Evolutionary conservation across 306 rosid genomes (phyloP).

Genomic region (Rosa rugosa): DNA sequence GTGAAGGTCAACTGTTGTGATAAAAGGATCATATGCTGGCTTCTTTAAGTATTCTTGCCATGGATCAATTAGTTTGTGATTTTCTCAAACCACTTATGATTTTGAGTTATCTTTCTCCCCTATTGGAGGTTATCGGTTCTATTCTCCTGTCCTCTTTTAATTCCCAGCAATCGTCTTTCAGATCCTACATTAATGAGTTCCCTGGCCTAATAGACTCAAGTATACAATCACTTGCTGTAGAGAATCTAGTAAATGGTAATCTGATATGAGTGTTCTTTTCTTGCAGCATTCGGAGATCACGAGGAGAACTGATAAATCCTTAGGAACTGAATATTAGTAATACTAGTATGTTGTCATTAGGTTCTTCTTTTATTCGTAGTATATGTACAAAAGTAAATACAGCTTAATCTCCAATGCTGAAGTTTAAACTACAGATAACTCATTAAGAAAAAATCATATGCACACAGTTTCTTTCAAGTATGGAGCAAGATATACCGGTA

Average conservation of each 20-base stretch:
- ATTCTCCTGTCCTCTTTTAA: not conserved
- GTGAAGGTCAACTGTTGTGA: not conserved
- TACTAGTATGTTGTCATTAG: not conserved
- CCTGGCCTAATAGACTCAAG: not conserved
- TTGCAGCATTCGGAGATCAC: not conserved
- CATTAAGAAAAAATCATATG: not conserved
- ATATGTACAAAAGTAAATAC: not conserved
- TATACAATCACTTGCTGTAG: not conserved
- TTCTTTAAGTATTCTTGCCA: not conserved
- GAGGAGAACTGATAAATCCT: not conserved
- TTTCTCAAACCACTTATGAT: not conserved
- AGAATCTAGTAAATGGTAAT: not conserved
- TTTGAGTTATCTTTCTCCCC: not conserved
- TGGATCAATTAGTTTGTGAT: not conserved
- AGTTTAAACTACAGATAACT: not conserved
- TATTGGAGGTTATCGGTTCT: too few species aligned
- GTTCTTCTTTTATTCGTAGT: not conserved
- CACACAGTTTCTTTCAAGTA: not conserved
- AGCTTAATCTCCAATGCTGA: not conserved
- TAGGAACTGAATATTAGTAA: not conserved
- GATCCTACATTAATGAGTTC: not conserved
- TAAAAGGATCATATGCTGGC: not conserved
- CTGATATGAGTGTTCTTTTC: not conserved
- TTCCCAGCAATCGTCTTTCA: not conserved
- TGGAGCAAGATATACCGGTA: too few species aligned